Evolutionary conservation across 1,139 yeast genomes (phyloP).

Genomic region (Debaryomyces robertsiae): DNA sequence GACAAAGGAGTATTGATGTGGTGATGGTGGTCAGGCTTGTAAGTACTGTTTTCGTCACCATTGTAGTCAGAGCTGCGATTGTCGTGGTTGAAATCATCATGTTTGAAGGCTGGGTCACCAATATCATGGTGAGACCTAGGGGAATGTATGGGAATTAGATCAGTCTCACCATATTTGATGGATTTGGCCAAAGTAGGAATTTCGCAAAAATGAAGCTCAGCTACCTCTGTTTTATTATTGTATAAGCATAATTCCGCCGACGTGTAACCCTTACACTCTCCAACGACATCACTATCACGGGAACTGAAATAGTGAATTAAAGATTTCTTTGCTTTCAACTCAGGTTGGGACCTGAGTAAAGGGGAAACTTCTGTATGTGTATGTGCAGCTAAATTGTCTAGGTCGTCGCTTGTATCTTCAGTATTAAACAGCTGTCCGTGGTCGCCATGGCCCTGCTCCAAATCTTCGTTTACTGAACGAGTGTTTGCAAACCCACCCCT

Average conservation of each 20-base stretch:
- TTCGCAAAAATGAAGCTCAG: slow-evolving; percentile 41
- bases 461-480: slow-evolving; percentile 19
- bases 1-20: slow-evolving; percentile 79
- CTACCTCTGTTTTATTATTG: slow-evolving; percentile 16
- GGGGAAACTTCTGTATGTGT: slow-evolving; percentile 1
- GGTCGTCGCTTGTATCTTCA: background rate
- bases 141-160: background rate
- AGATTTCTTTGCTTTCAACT: slow-evolving; percentile 20
- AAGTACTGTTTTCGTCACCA: slow-evolving; percentile 18
- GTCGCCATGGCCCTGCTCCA: background rate
- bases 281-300: slow-evolving; percentile 31
- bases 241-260: slow-evolving; percentile 43
- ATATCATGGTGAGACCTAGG: background rate
- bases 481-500: background rate
- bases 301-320: slow-evolving; percentile 28
- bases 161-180: slow-evolving; percentile 3
- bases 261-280: slow-evolving; percentile 58
- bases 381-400: background rate
- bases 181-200: slow-evolving; percentile 25
- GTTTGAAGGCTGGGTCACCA: slow-evolving; percentile 2
- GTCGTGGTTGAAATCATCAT: slow-evolving; percentile 12
- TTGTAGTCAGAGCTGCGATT: slow-evolving; percentile 11
- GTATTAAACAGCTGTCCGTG: background rate
- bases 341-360: background rate
- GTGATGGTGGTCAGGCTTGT: slow-evolving; percentile 64